Conservation (phyloP, 2,329 filamentous ascomycete species). For the Aspergillus floridensis region DNA sequence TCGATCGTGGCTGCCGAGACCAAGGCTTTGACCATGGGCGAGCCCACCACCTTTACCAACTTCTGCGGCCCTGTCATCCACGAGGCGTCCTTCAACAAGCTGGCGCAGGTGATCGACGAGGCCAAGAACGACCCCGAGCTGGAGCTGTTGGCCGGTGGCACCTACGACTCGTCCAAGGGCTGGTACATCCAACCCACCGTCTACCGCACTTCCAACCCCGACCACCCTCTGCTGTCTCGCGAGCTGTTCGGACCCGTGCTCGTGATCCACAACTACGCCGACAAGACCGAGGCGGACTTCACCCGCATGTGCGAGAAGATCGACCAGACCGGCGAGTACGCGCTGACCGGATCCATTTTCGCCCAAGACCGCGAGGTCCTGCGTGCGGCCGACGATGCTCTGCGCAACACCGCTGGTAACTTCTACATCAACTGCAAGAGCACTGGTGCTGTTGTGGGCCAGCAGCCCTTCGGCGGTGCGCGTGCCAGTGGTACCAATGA, state of each 20-base stretch:
- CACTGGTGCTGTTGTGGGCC: constrained; percentile 69
- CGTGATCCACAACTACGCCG: constrained; percentile 73
- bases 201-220: constrained; percentile 70
- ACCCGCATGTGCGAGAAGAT: constrained; percentile 54
- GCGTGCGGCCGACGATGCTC: constrained; percentile 34
- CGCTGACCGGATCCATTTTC: constrained; percentile 45
- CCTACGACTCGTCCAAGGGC: constrained; percentile 72
- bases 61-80: constrained; percentile 90
- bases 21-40: constrained; percentile 67
- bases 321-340: constrained; percentile 42
- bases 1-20: constrained; percentile 66
- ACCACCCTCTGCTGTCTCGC: constrained; percentile 69
- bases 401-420: constrained; percentile 41
- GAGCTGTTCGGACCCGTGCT: constrained; percentile 83
- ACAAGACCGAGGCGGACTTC: constrained; percentile 59
- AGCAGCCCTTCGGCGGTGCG: constrained; percentile 69
- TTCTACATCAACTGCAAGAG: constrained; percentile 48
- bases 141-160: constrained; percentile 71
- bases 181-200: constrained; percentile 84
- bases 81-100: constrained; percentile 74
- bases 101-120: constrained; percentile 71
- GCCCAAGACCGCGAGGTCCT: constrained; percentile 38
- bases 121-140: constrained; percentile 74
- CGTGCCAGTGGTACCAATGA: constrained; percentile 71
- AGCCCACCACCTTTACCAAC: constrained; percentile 68